Base-by-base conservation (phyloP, 2,329 filamentous ascomycete species). In the Metarhizium sp. region DNA sequence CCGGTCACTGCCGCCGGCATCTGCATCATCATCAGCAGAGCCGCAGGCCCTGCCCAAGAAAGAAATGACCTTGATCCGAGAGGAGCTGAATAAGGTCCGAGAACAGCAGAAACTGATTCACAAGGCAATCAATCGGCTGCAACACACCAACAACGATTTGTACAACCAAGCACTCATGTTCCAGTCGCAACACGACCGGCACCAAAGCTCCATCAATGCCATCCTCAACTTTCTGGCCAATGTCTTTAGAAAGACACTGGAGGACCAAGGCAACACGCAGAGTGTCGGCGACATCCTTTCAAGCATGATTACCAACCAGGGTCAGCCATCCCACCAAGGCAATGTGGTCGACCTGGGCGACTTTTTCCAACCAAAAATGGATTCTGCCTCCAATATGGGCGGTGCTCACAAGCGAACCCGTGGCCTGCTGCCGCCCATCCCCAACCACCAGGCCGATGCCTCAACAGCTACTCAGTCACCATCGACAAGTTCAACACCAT, bases 131-230 rank as follows among this genome's bases (percentile, higher is more conserved):
- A 81, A 79, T 53, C 84, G 88, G 55, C 75, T 97, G 57, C 87
- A 90, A 55, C 82, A 87, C 57, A 92, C 96, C 64, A 94, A 97
- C 66, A 85, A 90, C 58, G 85, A 92, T 59, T 80, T 96, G 34
- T 95, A 92, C 64, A 87, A 88, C 55, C 91, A 96, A 70, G 92
- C 92, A 0, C 80, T 88, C 48, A 85, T 88, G 56, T 96, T 96
- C 67, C 92, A 97, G 70, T 88, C 84, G 57, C 84, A 95, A 67
- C 92, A 97, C 66, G 91, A 92, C 62, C 86, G 94, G n/a, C 94
- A 99, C 66, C 94, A 99, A 68, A 96, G 92, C 67, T 96, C 92
- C 0, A 97, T 99, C 71, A 97, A 96, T 66, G 92, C 92, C n/a
- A 97, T 99, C 59, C 79, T 99, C 46, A 95, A 92, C 51, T 97